phyloP scores from a whole-genome alignment of 768 basidiomycete species.

The Tricholoma flavovirens region DNA sequence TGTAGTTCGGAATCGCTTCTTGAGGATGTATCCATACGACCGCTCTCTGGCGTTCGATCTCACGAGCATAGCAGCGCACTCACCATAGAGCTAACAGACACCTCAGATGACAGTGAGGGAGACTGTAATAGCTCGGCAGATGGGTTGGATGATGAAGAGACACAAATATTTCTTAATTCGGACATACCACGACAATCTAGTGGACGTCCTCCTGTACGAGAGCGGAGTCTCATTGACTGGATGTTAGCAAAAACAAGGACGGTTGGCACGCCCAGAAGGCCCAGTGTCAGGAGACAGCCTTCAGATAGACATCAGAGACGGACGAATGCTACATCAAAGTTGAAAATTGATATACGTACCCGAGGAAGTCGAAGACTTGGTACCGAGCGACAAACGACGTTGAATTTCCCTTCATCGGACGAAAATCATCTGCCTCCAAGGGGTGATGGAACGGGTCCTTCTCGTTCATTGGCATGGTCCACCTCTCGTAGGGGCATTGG shows the following conservation, averaged over 20 bases:
- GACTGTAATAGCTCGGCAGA: slow-evolving; percentile 19
- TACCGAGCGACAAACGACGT: slow-evolving; percentile 31
- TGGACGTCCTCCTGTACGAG: slow-evolving; percentile 22
- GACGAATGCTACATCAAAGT: slow-evolving; percentile 10
- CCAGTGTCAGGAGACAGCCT: slow-evolving; percentile 13
- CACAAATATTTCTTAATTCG: slow-evolving; percentile 28
- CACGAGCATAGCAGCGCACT: slow-evolving; percentile 18
- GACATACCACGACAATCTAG: background rate
- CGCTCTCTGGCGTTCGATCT: slow-evolving; percentile 3
- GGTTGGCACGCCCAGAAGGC: slow-evolving; percentile 18
- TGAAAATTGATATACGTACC: slow-evolving; percentile 33
- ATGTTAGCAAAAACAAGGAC: slow-evolving; percentile 51
- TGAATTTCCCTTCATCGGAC: slow-evolving; percentile 28
- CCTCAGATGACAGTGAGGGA: slow-evolving; percentile 7
- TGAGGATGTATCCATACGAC: background rate
- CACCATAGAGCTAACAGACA: slow-evolving; percentile 13
- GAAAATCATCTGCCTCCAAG: background rate
- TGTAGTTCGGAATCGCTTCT: slow-evolving; percentile 2
- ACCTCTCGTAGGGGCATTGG: slow-evolving; percentile 23
- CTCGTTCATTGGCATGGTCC: background rate
- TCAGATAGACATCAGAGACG: background rate
- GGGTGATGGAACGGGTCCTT: background rate
- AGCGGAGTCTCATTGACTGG: slow-evolving; percentile 57
- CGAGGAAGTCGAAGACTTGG: slow-evolving; percentile 28
- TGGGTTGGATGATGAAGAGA: slow-evolving; percentile 24